A percentile compares a stretch with the other conserved stretches of the same genome.
phyloP scores from a whole-genome alignment of 164 flowering plant genomes.

The Houttuynia cordata region DNA sequence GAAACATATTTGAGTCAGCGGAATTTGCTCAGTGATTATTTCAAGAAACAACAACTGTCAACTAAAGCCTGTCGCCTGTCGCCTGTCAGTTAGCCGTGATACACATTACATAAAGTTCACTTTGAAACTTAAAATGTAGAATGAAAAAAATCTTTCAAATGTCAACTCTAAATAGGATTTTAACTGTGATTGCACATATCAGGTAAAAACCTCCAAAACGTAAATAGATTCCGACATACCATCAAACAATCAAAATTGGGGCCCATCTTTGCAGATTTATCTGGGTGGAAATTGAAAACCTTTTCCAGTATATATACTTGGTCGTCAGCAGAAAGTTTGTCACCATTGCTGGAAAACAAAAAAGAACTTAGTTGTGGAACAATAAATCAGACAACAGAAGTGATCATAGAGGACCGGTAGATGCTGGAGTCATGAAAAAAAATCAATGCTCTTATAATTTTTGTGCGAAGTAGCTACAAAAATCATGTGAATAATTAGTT shows the following conservation, averaged over 20 bases:
- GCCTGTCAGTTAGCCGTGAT: too few species aligned
- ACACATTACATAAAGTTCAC: too few species aligned
- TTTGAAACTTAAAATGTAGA: too few species aligned
- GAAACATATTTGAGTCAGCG: too few species aligned
- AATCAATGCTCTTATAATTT: neutral
- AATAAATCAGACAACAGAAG: neutral
- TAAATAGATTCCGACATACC: slow-evolving; percentile 30
- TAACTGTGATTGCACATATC: neutral
- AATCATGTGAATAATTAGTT: too few species aligned
- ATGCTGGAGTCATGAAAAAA: too few species aligned
- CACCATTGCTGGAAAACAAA: slow-evolving; percentile 50
- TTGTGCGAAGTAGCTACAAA: neutral
- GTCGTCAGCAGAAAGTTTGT: slow-evolving; percentile 59
- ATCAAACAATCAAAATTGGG: slow-evolving; percentile 54
- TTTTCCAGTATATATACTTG: slow-evolving; percentile 55
- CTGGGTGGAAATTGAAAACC: slow-evolving; percentile 72
- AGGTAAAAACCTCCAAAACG: neutral
- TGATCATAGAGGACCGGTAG: neutral
- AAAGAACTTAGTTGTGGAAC: neutral
- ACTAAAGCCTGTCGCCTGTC: too few species aligned
- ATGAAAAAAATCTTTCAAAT: neutral
- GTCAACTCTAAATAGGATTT: neutral
- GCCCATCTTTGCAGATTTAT: slow-evolving; percentile 65
- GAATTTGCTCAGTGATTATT: too few species aligned
- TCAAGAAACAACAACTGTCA: too few species aligned